These are phyloP conservation scores for Rhinocladiella similis DNA, from an alignment of 2,329 filamentous ascomycete species.

Conservation along the genomic window DNA sequence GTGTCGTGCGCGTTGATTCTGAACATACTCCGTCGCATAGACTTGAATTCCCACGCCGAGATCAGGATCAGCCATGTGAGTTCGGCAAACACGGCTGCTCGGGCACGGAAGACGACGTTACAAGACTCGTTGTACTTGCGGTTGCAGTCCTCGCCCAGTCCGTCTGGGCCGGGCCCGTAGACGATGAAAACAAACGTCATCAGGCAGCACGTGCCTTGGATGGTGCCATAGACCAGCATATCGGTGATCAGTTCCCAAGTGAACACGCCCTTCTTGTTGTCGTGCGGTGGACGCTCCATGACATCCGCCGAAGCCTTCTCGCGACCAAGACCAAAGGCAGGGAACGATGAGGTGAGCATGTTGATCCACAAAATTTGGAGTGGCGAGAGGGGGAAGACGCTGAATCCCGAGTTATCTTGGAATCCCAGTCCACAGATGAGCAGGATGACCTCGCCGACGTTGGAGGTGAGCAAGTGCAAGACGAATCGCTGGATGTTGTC, in stretches of 20 bases:
- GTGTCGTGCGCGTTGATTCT: slow-evolving; percentile 53
- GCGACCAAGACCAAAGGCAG: slow-evolving; percentile 61
- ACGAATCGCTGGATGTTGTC: slow-evolving; percentile 82
- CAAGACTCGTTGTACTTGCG: slow-evolving; percentile 49
- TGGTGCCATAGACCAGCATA: slow-evolving; percentile 55
- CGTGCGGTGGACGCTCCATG: slow-evolving; percentile 56
- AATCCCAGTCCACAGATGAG: slow-evolving; percentile 60
- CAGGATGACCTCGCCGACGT: slow-evolving; percentile 58
- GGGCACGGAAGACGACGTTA: slow-evolving; percentile 63
- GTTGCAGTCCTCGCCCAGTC: slow-evolving; percentile 59
- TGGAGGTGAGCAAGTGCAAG: slow-evolving; percentile 56
- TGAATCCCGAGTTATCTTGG: slow-evolving; percentile 53
- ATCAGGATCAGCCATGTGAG: slow-evolving; percentile 75
- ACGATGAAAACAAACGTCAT: slow-evolving; percentile 54
- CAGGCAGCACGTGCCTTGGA: slow-evolving; percentile 52
- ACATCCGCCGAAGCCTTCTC: slow-evolving; percentile 57
- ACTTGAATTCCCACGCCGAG: slow-evolving; percentile 75
- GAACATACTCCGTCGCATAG: slow-evolving; percentile 74
- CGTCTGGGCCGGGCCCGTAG: slow-evolving; percentile 47
- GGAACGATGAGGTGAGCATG: slow-evolving; percentile 61
- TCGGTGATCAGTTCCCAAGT: slow-evolving; percentile 54
- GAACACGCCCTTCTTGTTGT: slow-evolving; percentile 52
- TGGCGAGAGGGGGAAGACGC: slow-evolving; percentile 60
- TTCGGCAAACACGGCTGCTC: slow-evolving; percentile 71
- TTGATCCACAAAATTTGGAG: slow-evolving; percentile 65